phyloP scores from a whole-genome alignment of 257 asterid species.

The Solanum etuberosum region DNA sequence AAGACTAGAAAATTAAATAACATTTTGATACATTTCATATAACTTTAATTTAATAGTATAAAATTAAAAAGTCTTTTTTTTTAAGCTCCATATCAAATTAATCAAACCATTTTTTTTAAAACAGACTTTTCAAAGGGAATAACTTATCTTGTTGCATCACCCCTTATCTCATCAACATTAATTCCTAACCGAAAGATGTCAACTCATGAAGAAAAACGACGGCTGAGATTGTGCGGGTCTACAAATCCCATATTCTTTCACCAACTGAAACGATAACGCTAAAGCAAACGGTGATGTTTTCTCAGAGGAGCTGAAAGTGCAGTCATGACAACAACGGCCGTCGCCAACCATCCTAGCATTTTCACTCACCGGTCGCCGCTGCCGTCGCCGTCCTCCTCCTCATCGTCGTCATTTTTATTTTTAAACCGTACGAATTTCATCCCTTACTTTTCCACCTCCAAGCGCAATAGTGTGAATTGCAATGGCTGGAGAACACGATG shows the following conservation, averaged over 20 bases:
- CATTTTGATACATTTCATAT: no score
- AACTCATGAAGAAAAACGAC: not conserved
- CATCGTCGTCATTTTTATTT: constrained; percentile 4
- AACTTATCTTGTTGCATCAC: not conserved
- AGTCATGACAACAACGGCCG: not conserved
- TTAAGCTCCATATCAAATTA: no score
- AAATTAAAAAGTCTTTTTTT: no score
- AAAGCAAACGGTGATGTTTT: not conserved
- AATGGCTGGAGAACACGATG: constrained; percentile 26
- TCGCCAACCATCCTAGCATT: not conserved
- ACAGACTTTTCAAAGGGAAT: not conserved
- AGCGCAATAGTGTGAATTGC: constrained; percentile 1
- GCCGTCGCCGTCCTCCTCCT: not conserved
- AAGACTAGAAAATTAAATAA: accelerated
- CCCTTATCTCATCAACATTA: not conserved
- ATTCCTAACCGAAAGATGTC: not conserved
- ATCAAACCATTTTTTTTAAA: no score
- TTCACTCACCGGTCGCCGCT: not conserved
- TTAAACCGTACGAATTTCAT: not conserved
- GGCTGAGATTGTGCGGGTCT: not conserved
- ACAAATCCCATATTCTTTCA: not conserved
- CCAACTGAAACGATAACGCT: not conserved
- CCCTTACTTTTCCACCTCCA: not conserved
- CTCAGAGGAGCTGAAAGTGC: not conserved
- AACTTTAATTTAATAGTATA: no score